Percentiles rank a stretch among this genome's conserved stretches.
Evolutionary conservation across 306 rosid species (phyloP).

Genomic region (Parietaria judaica): DNA sequence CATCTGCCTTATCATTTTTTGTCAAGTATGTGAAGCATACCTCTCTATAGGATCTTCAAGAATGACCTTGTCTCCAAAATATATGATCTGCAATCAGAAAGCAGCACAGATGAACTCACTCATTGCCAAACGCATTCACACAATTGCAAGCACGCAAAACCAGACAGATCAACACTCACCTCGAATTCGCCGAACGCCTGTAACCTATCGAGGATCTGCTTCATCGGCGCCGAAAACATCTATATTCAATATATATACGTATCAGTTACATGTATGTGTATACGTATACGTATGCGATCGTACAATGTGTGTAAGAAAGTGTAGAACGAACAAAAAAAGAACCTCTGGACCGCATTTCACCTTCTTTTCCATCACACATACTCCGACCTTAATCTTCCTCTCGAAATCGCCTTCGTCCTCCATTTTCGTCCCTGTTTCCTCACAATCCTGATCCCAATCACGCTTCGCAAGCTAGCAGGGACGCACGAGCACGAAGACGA

Average conservation of each 20-base stretch:
- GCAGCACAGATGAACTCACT: background rate
- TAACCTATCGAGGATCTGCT: slow-evolving; percentile 73
- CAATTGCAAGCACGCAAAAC: slow-evolving; percentile 5
- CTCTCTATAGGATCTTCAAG: slow-evolving; percentile 88
- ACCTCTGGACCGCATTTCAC: slow-evolving; percentile 91
- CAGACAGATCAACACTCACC: slow-evolving; percentile 26
- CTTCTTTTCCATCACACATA: slow-evolving; percentile 99
- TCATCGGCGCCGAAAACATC: slow-evolving; percentile 93
- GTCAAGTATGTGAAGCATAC: slow-evolving; percentile 28
- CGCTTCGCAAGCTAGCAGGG: background rate
- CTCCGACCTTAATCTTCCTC: slow-evolving; percentile 66
- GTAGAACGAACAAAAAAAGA: slow-evolving; percentile 22
- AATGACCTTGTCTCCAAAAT: slow-evolving; percentile 84
- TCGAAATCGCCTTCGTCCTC: slow-evolving; percentile 24
- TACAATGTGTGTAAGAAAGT: background rate
- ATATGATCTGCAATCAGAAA: slow-evolving; percentile 43
- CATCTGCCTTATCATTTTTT: background rate
- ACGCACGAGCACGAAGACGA: background rate
- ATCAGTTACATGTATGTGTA: background rate
- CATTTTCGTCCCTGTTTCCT: slow-evolving; percentile 10
- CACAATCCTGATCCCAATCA: slow-evolving; percentile 19
- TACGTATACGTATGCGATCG: background rate
- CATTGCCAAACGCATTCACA: slow-evolving; percentile 1
- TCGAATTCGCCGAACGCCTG: slow-evolving; percentile 94
- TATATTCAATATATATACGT: slow-evolving; percentile 28